Evolutionary conservation across 805 yeast genomes (phyloP).

Genomic region (Blastobotrys americana): DNA sequence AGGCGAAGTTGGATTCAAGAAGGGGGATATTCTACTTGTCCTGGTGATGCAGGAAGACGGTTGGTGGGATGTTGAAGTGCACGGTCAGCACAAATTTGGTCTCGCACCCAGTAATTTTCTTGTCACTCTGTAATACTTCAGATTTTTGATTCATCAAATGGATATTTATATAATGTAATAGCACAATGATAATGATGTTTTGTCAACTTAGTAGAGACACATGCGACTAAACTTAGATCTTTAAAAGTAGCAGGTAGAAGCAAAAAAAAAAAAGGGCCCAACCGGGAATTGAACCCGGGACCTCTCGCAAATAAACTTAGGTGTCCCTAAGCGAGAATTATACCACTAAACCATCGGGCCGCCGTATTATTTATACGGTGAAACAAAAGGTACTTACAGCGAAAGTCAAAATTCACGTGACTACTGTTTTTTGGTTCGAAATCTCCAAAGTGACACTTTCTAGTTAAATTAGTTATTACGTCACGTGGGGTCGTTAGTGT

Average conservation of each 20-base stretch:
- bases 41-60: constrained; percentile 58
- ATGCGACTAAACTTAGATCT: too few species aligned
- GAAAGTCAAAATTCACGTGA: too few species aligned
- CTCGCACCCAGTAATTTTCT: constrained; percentile 57
- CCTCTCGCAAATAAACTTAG: constrained; percentile 31
- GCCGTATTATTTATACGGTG: too few species aligned
- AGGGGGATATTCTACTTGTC: constrained; percentile 49
- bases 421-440: too few species aligned
- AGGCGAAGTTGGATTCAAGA: constrained; percentile 52
- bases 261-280: constrained; percentile 25
- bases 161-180: too few species aligned
- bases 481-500: constrained; percentile 68
- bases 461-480: too few species aligned
- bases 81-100: constrained; percentile 37
- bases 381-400: too few species aligned
- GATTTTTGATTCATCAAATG: too few species aligned
- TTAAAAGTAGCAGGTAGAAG: too few species aligned
- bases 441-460: too few species aligned
- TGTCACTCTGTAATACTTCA: constrained; percentile 16
- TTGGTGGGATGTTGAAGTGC: constrained; percentile 67
- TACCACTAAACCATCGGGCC: constrained; percentile 34
- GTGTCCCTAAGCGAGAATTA: constrained; percentile 32
- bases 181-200: too few species aligned
- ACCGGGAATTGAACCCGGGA: constrained; percentile 35
- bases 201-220: too few species aligned